phyloP scores from a whole-genome alignment of 768 basidiomycete genomes.

The Boletales sp. region DNA sequence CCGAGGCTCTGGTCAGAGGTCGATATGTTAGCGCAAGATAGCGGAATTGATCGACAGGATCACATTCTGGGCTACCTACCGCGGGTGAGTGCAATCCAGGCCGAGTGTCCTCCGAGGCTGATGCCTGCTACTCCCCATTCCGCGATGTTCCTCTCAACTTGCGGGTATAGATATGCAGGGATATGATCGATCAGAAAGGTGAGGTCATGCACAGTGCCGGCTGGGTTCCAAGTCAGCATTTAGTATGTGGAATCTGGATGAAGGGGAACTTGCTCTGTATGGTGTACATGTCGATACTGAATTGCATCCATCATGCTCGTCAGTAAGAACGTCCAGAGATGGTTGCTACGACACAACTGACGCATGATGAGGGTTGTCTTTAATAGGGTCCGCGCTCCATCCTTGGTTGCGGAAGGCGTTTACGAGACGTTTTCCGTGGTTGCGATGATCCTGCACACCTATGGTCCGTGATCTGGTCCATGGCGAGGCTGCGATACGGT shows the following conservation, averaged over 20 bases:
- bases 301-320: neutral
- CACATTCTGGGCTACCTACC: conserved; percentile 26
- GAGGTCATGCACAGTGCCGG: conserved; percentile 71
- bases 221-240: conserved; percentile 12
- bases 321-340: neutral
- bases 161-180: conserved; percentile 68
- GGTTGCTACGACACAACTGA: conserved; percentile 9
- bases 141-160: conserved; percentile 53
- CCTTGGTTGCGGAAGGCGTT: conserved; percentile 22
- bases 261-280: conserved; percentile 18
- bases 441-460: conserved; percentile 28
- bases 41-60: neutral
- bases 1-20: conserved; percentile 37
- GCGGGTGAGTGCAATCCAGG: conserved; percentile 65
- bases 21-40: neutral
- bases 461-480: neutral
- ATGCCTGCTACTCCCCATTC: conserved; percentile 74
- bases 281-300: conserved; percentile 29
- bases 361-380: conserved; percentile 27
- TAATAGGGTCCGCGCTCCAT: conserved; percentile 22
- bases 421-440: conserved; percentile 27
- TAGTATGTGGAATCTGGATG: neutral
- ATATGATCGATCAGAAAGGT: conserved; percentile 81
- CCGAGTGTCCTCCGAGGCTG: conserved; percentile 81
- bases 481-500: neutral